phyloP scores from a whole-genome alignment of 139 green algal genomes.

The Pseudopediastrum boryanum region DNA sequence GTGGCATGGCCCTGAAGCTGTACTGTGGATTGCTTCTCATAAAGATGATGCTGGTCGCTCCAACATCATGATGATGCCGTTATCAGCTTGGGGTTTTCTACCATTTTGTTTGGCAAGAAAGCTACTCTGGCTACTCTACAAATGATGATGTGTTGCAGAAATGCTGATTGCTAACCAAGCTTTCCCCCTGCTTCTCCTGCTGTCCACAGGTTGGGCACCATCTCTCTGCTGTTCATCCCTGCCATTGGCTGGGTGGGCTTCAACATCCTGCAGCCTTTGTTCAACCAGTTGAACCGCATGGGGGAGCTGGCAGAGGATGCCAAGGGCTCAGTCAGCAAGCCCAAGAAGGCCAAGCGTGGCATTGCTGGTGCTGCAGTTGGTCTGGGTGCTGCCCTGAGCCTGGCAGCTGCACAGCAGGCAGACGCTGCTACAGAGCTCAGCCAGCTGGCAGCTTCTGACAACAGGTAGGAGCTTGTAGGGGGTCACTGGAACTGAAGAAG shows the following conservation, averaged over 20 bases:
- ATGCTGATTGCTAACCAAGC: no score
- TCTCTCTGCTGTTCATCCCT: constrained; percentile 60
- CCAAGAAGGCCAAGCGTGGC: constrained; percentile 21
- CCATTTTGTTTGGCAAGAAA: no score
- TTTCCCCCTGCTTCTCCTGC: constrained; percentile 40
- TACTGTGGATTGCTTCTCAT: no score
- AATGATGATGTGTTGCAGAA: no score
- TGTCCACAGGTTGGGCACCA: constrained; percentile 51
- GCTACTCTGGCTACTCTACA: no score
- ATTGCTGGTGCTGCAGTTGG: constrained; percentile 26
- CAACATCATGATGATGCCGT: no score
- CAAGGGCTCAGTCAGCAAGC: constrained; percentile 36
- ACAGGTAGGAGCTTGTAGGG: constrained; percentile 58
- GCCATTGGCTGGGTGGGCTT: constrained; percentile 75
- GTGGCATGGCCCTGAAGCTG: no score
- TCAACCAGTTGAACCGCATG: constrained; percentile 74
- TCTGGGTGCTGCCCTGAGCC: constrained; percentile 54
- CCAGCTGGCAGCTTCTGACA: constrained; percentile 70
- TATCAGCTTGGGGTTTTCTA: no score
- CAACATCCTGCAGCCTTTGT: constrained; percentile 71
- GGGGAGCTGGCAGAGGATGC: constrained; percentile 17
- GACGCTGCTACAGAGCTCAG: constrained; percentile 66
- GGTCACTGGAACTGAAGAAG: no score
- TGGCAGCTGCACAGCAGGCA: constrained; percentile 56
- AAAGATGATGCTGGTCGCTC: no score